phyloP scores from a whole-genome alignment of 2,329 filamentous ascomycete species.

The Colletotrichum eremochloae region DNA sequence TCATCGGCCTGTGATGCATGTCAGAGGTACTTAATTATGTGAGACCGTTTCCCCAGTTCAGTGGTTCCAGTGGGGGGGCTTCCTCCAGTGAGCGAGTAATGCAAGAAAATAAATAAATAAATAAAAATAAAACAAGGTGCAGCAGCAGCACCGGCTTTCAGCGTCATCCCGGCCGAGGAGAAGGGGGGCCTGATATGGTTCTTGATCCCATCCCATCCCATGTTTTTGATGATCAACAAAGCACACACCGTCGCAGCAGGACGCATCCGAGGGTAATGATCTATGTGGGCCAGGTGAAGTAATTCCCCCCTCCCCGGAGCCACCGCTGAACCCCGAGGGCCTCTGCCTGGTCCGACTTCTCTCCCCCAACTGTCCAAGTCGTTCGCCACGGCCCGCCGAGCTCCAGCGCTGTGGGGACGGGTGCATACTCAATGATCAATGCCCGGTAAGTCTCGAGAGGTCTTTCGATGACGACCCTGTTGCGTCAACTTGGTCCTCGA shows the following conservation, averaged over 20 bases:
- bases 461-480: slow-evolving; percentile 36
- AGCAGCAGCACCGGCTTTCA: too few relatives aligned
- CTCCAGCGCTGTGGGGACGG: slow-evolving; percentile 6
- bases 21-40: neutral
- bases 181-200: too few relatives aligned
- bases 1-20: neutral
- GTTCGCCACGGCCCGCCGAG: slow-evolving; percentile 27
- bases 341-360: too few relatives aligned
- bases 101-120: too few relatives aligned
- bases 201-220: neutral
- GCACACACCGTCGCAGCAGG: neutral
- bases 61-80: neutral
- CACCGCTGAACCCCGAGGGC: too few relatives aligned
- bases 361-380: too few relatives aligned
- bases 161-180: too few relatives aligned
- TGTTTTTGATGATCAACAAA: neutral
- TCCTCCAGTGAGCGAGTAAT: neutral
- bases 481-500: slow-evolving; percentile 36
- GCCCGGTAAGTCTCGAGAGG: neutral
- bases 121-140: too few relatives aligned
- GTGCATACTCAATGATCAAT: too few relatives aligned
- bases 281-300: neutral
- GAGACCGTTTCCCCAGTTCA: neutral
- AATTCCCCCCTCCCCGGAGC: neutral
- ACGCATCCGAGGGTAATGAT: neutral